phyloP scores from a whole-genome alignment of 106 monocot species.

The Platanthera guangdongensis region DNA sequence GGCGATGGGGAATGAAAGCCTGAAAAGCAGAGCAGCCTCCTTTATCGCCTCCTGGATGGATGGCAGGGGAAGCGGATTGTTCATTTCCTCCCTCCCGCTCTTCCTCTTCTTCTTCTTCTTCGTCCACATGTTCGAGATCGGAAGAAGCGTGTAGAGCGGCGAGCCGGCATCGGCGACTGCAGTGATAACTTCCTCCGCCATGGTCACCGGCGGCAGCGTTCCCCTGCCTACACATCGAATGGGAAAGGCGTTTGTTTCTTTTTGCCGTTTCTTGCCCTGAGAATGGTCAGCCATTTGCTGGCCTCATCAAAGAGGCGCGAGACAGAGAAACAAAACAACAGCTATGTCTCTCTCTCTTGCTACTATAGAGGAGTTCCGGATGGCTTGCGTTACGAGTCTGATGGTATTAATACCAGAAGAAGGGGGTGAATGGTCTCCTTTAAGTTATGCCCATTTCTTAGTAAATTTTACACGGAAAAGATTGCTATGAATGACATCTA shows the following conservation, averaged over 20 bases:
- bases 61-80: not conserved
- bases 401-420: not conserved
- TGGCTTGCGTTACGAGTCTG: constrained; percentile 1
- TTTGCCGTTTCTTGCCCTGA: not conserved
- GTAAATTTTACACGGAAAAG: not conserved
- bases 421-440: not conserved
- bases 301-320: not conserved
- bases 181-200: not conserved
- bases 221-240: not conserved
- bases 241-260: not conserved
- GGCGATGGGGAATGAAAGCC: constrained; percentile 15
- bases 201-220: not conserved
- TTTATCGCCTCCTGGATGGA: not conserved
- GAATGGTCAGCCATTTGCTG: not conserved
- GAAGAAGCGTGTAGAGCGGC: not conserved
- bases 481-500: not conserved
- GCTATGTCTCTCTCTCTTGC: not conserved
- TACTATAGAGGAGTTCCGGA: not conserved
- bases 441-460: not conserved
- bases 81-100: not conserved
- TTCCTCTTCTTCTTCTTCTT: not conserved
- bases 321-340: constrained; percentile 1
- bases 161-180: not conserved
- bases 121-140: not conserved
- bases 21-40: constrained; percentile 10